These are phyloP conservation scores for Candida gorgasii DNA, from an alignment of 805 yeast species.

Conservation along the genomic window DNA sequence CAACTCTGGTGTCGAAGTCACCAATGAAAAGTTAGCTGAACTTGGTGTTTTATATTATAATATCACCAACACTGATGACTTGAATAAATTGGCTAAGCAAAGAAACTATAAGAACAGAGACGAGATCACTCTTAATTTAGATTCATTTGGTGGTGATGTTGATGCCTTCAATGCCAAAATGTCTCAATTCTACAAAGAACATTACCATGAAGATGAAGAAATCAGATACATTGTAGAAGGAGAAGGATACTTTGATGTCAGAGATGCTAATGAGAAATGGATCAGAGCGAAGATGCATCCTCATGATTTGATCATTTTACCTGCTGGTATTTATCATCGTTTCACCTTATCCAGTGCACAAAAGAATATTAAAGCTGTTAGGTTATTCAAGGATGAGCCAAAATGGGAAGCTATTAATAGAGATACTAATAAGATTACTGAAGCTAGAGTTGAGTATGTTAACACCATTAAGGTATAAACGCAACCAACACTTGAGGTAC, in stretches of 20 bases:
- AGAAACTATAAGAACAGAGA: constrained; percentile 83
- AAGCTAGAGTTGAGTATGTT: constrained; percentile 37
- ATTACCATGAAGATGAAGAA: constrained; percentile 96
- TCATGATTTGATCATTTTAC: constrained; percentile 72
- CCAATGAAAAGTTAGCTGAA: constrained; percentile 47
- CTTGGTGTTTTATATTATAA: constrained; percentile 71
- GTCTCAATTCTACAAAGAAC: constrained; percentile 74
- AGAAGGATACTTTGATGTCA: constrained; percentile 87
- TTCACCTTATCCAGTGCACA: constrained; percentile 67
- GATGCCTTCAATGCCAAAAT: constrained; percentile 63
- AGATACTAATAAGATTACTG: constrained; percentile 41
- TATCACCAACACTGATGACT: constrained; percentile 50
- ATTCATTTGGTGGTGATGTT: constrained; percentile 58
- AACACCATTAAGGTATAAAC: constrained; percentile 26
- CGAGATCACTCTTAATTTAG: constrained; percentile 58
- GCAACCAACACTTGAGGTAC: too few relatives aligned
- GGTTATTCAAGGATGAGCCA: constrained; percentile 92
- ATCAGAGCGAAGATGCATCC: constrained; percentile 64
- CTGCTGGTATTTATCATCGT: constrained; percentile 93
- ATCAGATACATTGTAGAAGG: constrained; percentile 89
- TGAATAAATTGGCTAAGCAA: constrained; percentile 65
- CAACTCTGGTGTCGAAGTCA: constrained; percentile 63
- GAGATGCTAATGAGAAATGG: constrained; percentile 69
- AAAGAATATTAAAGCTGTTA: constrained; percentile 70
- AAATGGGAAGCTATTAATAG: constrained; percentile 90